Conservation (phyloP, 768 basidiomycete genomes). For the Mycena galopus region DNA sequence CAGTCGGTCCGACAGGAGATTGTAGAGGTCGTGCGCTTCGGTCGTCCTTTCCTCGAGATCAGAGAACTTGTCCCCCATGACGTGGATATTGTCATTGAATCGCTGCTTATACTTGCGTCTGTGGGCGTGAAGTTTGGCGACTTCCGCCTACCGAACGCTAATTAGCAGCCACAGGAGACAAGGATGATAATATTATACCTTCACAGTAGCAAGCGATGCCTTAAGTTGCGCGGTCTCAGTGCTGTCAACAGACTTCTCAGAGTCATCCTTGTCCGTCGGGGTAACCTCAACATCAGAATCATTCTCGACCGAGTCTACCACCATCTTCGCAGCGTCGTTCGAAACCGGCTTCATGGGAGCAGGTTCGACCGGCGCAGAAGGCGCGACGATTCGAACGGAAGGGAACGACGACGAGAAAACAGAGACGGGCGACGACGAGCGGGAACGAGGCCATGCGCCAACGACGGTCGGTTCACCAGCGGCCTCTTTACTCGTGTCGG, state of each 20-base stretch:
- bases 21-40: slow-evolving; percentile 53
- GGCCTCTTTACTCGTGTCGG: slow-evolving; percentile 1
- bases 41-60: slow-evolving; percentile 56
- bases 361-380: slow-evolving; percentile 30
- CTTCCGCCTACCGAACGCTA: slow-evolving; percentile 46
- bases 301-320: slow-evolving; percentile 38
- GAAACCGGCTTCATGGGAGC: slow-evolving; percentile 31
- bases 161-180: slow-evolving; percentile 14
- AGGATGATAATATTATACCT: slow-evolving; percentile 25
- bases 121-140: slow-evolving; percentile 54
- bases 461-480: slow-evolving; percentile 53
- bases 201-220: slow-evolving; percentile 30
- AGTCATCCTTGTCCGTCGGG: slow-evolving; percentile 2
- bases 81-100: slow-evolving; percentile 56
- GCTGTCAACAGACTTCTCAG: slow-evolving; percentile 18
- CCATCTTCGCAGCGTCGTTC: slow-evolving; percentile 28
- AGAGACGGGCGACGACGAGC: slow-evolving; percentile 47
- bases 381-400: slow-evolving; percentile 20
- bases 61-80: slow-evolving; percentile 54
- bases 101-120: slow-evolving; percentile 56
- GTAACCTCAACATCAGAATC: slow-evolving; percentile 11
- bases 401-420: slow-evolving; percentile 28
- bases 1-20: slow-evolving; percentile 51
- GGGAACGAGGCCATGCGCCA: slow-evolving; percentile 59
- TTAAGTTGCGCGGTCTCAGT: slow-evolving; percentile 29